Percentiles rank a stretch among this genome's conserved stretches.
Conservation (phyloP, 441 rosid genomes). For the Bocquillonia castaneifolia region DNA sequence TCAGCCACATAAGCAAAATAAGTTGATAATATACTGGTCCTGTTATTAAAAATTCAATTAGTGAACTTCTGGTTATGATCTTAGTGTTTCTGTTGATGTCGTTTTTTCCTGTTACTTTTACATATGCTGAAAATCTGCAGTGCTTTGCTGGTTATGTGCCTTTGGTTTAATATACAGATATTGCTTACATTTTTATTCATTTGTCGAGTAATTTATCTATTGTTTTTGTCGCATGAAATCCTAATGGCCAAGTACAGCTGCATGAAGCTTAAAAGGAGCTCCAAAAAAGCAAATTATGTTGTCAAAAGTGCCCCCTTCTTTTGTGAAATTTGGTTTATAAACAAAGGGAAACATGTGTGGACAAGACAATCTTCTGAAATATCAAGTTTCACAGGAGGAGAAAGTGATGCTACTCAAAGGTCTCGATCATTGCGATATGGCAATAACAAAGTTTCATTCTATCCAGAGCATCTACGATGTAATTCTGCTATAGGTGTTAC, state of each 20-base stretch:
- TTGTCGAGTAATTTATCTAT: not conserved
- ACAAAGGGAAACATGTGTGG: constrained; percentile 56
- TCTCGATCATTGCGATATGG: constrained; percentile 28
- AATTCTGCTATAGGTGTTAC: constrained; percentile 26
- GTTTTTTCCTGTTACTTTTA: not conserved
- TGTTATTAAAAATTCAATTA: not conserved
- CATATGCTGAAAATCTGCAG: not conserved
- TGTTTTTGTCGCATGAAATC: not conserved
- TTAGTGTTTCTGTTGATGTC: too few relatives aligned
- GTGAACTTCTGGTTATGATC: too few relatives aligned
- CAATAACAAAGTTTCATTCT: constrained; percentile 15
- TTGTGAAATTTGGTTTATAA: constrained; percentile 62
- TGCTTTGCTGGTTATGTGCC: not conserved
- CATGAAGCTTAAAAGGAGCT: constrained; percentile 44
- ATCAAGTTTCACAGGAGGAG: constrained; percentile 15
- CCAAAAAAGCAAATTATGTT: constrained; percentile 43
- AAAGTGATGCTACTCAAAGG: constrained; percentile 20
- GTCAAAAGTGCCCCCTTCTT: constrained; percentile 43
- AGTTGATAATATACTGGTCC: not conserved
- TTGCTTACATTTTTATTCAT: not conserved
- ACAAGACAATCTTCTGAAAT: constrained; percentile 49
- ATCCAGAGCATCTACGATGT: constrained; percentile 23
- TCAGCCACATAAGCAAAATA: not conserved
- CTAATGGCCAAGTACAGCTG: constrained; percentile 39
- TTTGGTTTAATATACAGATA: not conserved